Base-by-base conservation (phyloP, 1,139 yeast species). In the Protomyces arabidopsidicola region DNA sequence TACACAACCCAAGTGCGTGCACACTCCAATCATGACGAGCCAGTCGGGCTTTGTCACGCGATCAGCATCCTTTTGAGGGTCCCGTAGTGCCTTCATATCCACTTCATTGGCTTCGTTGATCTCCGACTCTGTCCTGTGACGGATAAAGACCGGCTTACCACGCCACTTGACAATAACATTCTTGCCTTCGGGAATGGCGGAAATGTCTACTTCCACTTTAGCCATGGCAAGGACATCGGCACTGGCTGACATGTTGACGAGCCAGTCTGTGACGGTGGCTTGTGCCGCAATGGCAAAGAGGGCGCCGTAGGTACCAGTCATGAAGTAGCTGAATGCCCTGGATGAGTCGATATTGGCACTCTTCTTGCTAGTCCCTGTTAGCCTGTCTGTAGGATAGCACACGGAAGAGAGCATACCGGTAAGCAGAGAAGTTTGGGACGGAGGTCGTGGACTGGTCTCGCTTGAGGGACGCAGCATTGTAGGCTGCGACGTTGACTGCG, bases 191-290 rank as follows among this genome's bases (percentile, higher is more conserved):
- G 99, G 99, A 70, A 95, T 90, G 69, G 90, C 88, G 67, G 87
- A 86, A 74, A 95, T 85, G 78, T 89, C 93, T 71, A 95, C 97
- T 82, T 95, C 98, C 72, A 91, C 97, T 82, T 95, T 95, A 72
- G 99, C 98, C 96, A 95, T 86, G 68, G 98, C 98, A 80, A 95
- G 84, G 68, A 95, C 96, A 82, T 95, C 99, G 70, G 98, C 97
- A 67, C 98, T 91, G 56, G 99, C 99, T 71, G 97, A 85, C 93
- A 91, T 86, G 70, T 97, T 84, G 67, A 90, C 82, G 73, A 95
- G 83, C 81, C 95, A 95, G 68, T 96, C 85, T 6, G 65, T 55
- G 63, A 95, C 98, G 65, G 98, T 91, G 65, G 97, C 90, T 79
- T 95, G 90, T 74, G 98, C 98, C 73, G 96, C 97, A 65, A 95